These are phyloP conservation scores for Pseudocercospora pini-densiflorae DNA, from an alignment of 2,329 filamentous ascomycete species.

Conservation along the genomic window DNA sequence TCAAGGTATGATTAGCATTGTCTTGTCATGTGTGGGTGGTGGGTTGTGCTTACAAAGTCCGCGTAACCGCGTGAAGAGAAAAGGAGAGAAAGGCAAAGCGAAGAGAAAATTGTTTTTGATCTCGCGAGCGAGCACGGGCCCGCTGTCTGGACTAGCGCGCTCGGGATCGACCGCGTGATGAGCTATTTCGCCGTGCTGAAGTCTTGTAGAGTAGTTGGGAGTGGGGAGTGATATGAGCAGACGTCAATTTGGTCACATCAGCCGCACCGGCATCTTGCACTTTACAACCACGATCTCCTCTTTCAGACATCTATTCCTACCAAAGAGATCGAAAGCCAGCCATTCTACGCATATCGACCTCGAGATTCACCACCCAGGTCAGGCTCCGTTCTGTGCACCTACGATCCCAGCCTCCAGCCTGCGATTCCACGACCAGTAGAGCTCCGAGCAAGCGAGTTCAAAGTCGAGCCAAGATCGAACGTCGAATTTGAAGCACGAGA, in stretches of 20 bases:
- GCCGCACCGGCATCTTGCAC: too few relatives aligned
- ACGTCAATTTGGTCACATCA: too few relatives aligned
- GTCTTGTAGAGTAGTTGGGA: neutral
- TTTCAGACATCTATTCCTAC: rapidly evolving
- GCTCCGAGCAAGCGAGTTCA: too few relatives aligned
- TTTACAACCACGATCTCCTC: neutral
- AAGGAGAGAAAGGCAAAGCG: neutral
- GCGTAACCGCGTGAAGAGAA: neutral
- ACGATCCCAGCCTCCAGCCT: too few relatives aligned
- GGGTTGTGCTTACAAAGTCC: neutral
- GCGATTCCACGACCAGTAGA: too few relatives aligned
- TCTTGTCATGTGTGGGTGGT: neutral
- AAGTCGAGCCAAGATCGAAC: too few relatives aligned
- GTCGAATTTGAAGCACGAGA: too few relatives aligned
- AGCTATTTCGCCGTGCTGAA: neutral
- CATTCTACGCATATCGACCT: neutral
- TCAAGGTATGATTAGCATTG: neutral
- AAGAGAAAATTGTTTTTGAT: neutral
- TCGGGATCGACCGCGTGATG: neutral
- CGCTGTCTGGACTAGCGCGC: neutral
- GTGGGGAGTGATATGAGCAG: neutral
- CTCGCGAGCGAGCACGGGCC: neutral
- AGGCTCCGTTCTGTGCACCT: too few relatives aligned
- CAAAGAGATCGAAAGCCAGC: neutral
- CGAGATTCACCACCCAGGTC: too few relatives aligned